Evolutionary conservation across 2,329 filamentous ascomycete genomes (phyloP).

Genomic region (Penicillium expansum): DNA sequence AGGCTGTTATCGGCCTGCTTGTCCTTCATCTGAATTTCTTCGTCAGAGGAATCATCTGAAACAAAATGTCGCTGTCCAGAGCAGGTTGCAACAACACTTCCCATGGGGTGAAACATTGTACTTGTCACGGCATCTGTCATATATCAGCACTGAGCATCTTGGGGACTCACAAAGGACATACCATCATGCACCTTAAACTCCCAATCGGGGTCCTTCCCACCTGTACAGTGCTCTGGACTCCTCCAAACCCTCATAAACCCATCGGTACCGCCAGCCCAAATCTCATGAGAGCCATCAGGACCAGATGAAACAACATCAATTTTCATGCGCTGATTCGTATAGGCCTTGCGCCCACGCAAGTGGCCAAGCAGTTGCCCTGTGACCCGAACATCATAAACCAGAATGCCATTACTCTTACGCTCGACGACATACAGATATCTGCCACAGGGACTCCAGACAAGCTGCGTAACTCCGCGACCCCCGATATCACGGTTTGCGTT

Average conservation of each 20-base stretch:
- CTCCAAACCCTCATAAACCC: conserved; percentile 54
- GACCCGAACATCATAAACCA: conserved; percentile 60
- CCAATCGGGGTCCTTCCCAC: conserved; percentile 43
- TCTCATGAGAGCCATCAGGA: conserved; percentile 45
- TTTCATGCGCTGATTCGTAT: conserved; percentile 56
- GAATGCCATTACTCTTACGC: conserved; percentile 53
- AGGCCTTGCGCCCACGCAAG: conserved; percentile 46
- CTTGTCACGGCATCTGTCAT: conserved; percentile 46
- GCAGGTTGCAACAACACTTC: conserved; percentile 50
- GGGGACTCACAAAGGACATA: conserved; percentile 22
- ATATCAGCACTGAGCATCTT: conserved; percentile 14
- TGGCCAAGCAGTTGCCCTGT: conserved; percentile 51
- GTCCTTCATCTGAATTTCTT: conserved; percentile 1
- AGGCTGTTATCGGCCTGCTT: conserved; percentile 36
- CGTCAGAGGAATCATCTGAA: conserved; percentile 15
- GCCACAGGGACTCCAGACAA: conserved; percentile 58
- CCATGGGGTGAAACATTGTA: conserved; percentile 47
- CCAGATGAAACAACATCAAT: conserved; percentile 49
- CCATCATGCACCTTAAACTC: conserved; percentile 48
- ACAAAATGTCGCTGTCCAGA: conserved; percentile 45
- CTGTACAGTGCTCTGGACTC: conserved; percentile 43
- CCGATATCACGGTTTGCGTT: conserved; percentile 39
- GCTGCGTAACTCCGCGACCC: conserved; percentile 55
- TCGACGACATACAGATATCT: conserved; percentile 59
- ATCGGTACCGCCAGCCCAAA: conserved; percentile 61